Evolutionary conservation across 163 green algal genomes (phyloP), one percentile per base, ranked within the genome.

Genomic region (Chlorella variabilis): DNA sequence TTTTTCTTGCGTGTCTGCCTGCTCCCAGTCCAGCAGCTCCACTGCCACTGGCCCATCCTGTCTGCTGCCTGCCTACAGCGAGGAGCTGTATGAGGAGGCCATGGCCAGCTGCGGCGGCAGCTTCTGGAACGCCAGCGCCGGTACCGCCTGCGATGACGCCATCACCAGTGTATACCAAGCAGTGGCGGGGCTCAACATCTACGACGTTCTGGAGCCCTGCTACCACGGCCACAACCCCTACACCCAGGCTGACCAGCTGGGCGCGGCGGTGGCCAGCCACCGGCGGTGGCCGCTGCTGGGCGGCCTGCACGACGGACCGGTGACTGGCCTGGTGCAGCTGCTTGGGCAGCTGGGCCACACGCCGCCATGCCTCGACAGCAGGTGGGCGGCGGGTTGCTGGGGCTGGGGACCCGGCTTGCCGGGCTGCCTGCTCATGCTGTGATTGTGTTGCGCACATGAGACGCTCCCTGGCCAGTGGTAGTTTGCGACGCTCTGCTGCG

Each of bases 171-270:
- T 91, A 62, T 76, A 80, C 31, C 33, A 81, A 77, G 63, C 77
- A 75, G 56, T 81, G 15, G 18, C 63, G 0, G 81, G 45, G 1
- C 71, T 95, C 39, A 95, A 96, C 77, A 73, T 96, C 8, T 97
- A 97, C 76, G 87, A 96, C 85, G 88, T 94, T 13, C 84, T 97
- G 68, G 67, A 92, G 76, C 39, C 82, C 7, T 97, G 93, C 82
- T 96, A 91, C 86, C 87, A 92, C 66, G 84, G 75, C 29, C 36
- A 62, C 39, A 81, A 87, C 33, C 86, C 87, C 0, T 75, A 81
- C 69, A 29, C 29, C 2, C 0, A 15, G 1, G 54, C 45, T 36
- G 33, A 4, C 49, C 2, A 42, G 36, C 42, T 81, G 39, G 41
- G 8, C 3, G 75, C 62, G 17, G 75, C 75, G 18, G 5, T 81